phyloP scores from a whole-genome alignment of 768 basidiomycete genomes.

The Termitomyces sp. region DNA sequence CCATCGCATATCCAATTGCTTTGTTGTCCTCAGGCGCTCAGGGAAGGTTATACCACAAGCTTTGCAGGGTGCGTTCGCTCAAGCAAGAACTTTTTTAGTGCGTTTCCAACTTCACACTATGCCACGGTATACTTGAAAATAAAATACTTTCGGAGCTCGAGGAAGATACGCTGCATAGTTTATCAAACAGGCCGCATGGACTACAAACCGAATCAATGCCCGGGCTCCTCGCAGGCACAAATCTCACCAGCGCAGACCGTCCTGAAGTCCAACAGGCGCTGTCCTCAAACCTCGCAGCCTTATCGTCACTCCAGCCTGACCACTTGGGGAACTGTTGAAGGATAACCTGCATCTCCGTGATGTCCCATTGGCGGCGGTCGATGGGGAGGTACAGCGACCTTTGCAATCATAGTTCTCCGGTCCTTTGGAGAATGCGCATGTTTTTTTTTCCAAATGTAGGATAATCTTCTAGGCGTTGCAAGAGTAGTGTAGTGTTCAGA shows the following conservation, averaged over 20 bases:
- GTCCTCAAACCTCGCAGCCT: slow-evolving; percentile 23
- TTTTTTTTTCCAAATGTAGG: not conserved
- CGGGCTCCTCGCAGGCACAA: slow-evolving; percentile 1
- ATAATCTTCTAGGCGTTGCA: too few species aligned
- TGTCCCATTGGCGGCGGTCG: slow-evolving; percentile 31
- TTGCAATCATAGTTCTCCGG: not conserved
- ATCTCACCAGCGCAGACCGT: not conserved
- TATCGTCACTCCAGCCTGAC: slow-evolving; percentile 31
- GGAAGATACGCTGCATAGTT: too few species aligned
- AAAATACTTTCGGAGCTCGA: too few species aligned
- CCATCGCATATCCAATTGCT: too few species aligned
- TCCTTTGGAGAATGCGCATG: not conserved
- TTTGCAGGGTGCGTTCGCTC: too few species aligned
- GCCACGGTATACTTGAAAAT: too few species aligned
- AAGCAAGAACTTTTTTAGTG: too few species aligned
- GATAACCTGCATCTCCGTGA: slow-evolving; percentile 36
- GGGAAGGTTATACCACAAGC: too few species aligned
- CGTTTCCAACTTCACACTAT: too few species aligned
- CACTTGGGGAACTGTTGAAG: slow-evolving; percentile 35
- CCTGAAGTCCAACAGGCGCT: slow-evolving; percentile 11
- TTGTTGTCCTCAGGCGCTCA: too few species aligned
- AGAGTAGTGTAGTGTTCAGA: too few species aligned
- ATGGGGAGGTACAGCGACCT: slow-evolving; percentile 17
- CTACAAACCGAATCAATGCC: not conserved
- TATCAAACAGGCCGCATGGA: too few species aligned